Conservation (phyloP, 1,139 yeast species). For the Blastobotrys raffinosifermentans region DNA sequence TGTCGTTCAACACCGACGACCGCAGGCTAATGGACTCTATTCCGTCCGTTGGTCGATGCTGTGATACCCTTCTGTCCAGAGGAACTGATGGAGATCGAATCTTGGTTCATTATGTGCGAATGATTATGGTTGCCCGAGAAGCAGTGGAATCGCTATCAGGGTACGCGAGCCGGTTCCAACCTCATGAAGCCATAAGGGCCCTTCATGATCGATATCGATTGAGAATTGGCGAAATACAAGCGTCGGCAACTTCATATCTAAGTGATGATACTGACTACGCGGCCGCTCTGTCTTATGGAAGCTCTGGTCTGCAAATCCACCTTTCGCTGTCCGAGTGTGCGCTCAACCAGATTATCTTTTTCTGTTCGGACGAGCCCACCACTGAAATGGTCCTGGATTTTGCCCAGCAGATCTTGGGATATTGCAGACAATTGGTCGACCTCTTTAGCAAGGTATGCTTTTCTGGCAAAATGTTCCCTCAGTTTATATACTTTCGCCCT, state of each 20-base stretch:
- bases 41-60: not conserved
- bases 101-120: not conserved
- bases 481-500: not conserved
- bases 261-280: no score
- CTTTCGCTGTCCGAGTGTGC: not conserved
- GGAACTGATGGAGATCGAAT: not conserved
- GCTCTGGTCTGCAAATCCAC: no score
- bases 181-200: not conserved
- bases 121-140: not conserved
- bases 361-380: not conserved
- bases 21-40: not conserved
- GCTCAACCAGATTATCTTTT: not conserved
- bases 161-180: not conserved
- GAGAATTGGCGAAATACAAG: not conserved
- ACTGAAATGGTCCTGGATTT: not conserved
- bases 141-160: not conserved
- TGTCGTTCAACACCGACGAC: not conserved
- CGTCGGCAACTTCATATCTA: no score
- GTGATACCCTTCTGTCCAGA: not conserved
- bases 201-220: no score
- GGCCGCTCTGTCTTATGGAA: no score
- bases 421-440: not conserved
- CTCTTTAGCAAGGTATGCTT: not conserved
- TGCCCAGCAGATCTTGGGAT: slow-evolving; percentile 1
- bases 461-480: not conserved